Base-by-base conservation (phyloP, 495 filamentous ascomycete genomes). In the Aspergillus ellipticus region DNA sequence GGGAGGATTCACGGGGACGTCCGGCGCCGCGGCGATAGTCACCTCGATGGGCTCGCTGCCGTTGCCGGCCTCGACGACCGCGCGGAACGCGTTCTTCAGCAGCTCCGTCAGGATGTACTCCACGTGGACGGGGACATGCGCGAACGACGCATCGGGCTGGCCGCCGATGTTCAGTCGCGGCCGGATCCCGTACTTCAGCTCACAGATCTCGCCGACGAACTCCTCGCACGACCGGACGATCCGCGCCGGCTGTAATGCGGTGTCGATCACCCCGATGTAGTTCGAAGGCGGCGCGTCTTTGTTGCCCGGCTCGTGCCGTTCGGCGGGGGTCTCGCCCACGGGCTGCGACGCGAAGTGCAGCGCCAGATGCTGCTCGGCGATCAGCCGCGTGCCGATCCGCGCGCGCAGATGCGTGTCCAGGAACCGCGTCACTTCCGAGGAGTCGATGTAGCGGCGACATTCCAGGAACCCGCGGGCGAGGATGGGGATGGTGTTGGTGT, bases 191-290 rank as follows among this genome's bases (percentile, higher is more conserved):
- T 97, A 98, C 41, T 92, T 90, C 17, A 97, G 78, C 74, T 98
- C 94, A 74, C 93, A 97, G 58, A 97, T 96, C 60, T 97, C 94
- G 39, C 88, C 86, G 0, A 98, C 94, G 61, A 95, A 94, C 55
- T 86, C 83, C 52, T 90, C 90, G 69, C 93, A 97, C 2, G 80
- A 77, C 54, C 89, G 84, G 49, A 97, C 80, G 28, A 89, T 89
- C 19, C 79, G 78, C 0, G 92, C 88, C 0, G 93, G 94, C 22
- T 86, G 89, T 19, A 98, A 74, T 1, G 87, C 86, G 0, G 94
- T 97, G 74, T 98, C 94, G 57, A 98, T 97, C 9, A 96, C 92
- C n/a, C 94, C 94, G 57, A 96, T 95, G 66, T 92, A 96, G 51
- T 84, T 86, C 0, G 83, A 81, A 9, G 82, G 72, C 22, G 79